Evolutionary conservation across 176 grass and related monocot species (phyloP), one percentile per base, ranked within the genome.

Genomic region (Dendrocalamus sinicus): DNA sequence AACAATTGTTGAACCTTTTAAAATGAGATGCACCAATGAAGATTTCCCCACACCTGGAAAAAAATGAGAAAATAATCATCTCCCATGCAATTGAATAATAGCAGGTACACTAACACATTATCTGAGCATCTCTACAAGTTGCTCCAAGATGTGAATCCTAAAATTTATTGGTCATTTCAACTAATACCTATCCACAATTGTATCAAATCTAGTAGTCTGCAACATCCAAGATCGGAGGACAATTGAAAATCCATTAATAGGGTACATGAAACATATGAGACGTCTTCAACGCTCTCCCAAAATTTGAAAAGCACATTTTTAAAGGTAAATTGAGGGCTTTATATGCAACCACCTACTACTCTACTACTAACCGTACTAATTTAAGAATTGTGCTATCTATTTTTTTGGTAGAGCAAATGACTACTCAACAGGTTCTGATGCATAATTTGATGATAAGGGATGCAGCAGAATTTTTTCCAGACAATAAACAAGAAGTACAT

Each of bases 1-100:
- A 73, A 92, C 64, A 76, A 90, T 57, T 51, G 88, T 83, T 61
- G 92, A 96, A 83, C 86, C 86, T 70, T 94, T 89, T 40, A 92
- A 51, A 53, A 99, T 86, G 84, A 99, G 90, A 88, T 94, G 85
- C 50, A 91, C 84, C 39, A 99, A 66, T 61, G 96, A 99, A 84
- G 96, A 94, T 86, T 99, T 99, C 19, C 96, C 96, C 40, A 99
- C 96, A 79, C 91, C 96, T 99, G 67, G 54, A 26, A 81, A 79
- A 76, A 6, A 63, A 57, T 3, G 52, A 24, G 6, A 82, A 50
- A 6, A 67, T 48, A 32, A 28, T 83, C 51, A 87, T 37, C 28
- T 75, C 12, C 16, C 4, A 9, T 32, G 32, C 17, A 87, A 83
- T 41, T 32, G 22, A 84, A 69, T 13, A 30, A 83, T 16, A 83